Base-by-base conservation (phyloP, 148 eudicot species). In the Linanthus parryae region DNA sequence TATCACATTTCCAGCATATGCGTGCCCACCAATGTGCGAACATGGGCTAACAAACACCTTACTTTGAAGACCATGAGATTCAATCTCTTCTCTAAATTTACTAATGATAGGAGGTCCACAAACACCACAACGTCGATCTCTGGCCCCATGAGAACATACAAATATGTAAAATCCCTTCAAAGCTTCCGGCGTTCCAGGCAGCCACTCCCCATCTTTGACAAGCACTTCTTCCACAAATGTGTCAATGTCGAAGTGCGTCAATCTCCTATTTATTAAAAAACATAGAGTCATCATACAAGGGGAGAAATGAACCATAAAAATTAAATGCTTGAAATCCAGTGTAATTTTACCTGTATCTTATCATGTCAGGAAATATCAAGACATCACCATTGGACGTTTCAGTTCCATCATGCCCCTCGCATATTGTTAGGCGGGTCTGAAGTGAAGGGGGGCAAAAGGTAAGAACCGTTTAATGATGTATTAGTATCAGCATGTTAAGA, bases 331-430 rank as follows among this genome's bases (percentile, higher is more conserved):
- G n/a, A n/a, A n/a, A n/a, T n/a, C n/a, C n/a, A n/a, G 23, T 15
- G 7, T 33, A 34, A 35, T 22, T 54, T 48, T 25, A 87, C 99
- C 96, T 92, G 88, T 92, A 92, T 81, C 99, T 80, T 70, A 84
- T 73, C 99, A 92, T 87, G 70, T 92, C 99, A 36, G 99, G 99
- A 67, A 92, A 92, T 73, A 92, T 92, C 62, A 92, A 70, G 41
- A 92, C 96, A 64, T 92, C 99, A 16, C 99, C 99, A 66, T 92
- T 92, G 46, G 96, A 92, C 40, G 99, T 92, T 71, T 92, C 99
- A 36, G 96, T 79, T 63, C 99, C 99, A 71, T 92, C 99, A 62
- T 82, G 94, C 48, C 99, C 99, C 79, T 92, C 99, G 39, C 99
- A 92, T 57, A 92, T 87, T 48, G 99, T 87, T 35, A 92, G 73